A percentile compares a stretch with the other conserved stretches of the same genome.
phyloP scores from a whole-genome alignment of 768 basidiomycete genomes.

The Suillus bovinus region DNA sequence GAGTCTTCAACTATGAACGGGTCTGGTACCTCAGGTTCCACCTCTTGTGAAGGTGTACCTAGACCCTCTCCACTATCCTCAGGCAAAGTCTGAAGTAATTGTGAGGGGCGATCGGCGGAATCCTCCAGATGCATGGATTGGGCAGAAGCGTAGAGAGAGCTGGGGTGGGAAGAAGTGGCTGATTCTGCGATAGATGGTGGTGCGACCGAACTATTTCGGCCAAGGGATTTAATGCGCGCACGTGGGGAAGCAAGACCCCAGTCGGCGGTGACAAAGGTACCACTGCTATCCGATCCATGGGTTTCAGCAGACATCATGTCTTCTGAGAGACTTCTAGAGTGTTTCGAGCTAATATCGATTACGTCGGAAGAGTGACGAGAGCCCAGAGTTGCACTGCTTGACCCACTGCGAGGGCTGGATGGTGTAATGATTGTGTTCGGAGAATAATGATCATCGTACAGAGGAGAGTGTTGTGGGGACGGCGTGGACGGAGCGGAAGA shows the following conservation, averaged over 20 bases:
- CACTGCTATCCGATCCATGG: constrained; percentile 21
- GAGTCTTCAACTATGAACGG: constrained; percentile 65
- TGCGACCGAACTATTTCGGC: constrained; percentile 9
- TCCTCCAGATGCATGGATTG: constrained; percentile 1
- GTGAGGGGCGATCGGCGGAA: not conserved
- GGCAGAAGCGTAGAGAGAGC: constrained; percentile 6
- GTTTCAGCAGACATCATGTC: not conserved
- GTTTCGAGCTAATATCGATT: constrained; percentile 23
- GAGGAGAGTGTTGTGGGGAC: constrained; percentile 10
- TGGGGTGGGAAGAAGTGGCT: not conserved
- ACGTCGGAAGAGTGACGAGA: constrained; percentile 14
- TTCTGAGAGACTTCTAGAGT: not conserved
- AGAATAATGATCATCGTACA: not conserved
- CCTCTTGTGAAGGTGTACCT: constrained; percentile 20
- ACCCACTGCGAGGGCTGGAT: constrained; percentile 11
- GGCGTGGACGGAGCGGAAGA: constrained; percentile 15
- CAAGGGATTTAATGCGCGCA: constrained; percentile 16
- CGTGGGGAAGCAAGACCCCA: not conserved
- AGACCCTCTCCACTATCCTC: constrained; percentile 13
- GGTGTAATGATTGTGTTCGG: constrained; percentile 16
- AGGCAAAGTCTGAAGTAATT: constrained; percentile 7
- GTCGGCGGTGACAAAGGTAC: constrained; percentile 19
- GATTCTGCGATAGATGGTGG: constrained; percentile 9
- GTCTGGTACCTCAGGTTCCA: constrained; percentile 55
- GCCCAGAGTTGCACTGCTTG: constrained; percentile 1